Conservation (phyloP, 2,329 filamentous ascomycete species). For the Fusarium solani-melongenae region DNA sequence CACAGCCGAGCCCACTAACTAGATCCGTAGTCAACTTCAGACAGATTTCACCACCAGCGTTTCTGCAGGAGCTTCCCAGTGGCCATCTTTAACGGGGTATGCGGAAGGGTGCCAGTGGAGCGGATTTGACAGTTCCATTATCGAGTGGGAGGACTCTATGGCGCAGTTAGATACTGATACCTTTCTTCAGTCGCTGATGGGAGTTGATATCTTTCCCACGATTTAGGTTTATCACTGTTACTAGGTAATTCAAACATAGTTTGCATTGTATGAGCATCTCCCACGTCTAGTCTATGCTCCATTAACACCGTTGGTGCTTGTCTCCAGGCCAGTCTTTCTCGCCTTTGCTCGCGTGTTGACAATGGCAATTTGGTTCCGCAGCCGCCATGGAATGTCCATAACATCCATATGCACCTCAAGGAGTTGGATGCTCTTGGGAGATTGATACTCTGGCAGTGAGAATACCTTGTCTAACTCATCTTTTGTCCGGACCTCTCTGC, state of each 20-base stretch:
- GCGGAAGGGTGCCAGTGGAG: background rate
- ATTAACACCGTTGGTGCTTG: background rate
- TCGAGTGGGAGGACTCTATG: background rate
- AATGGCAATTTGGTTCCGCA: conserved; percentile 8
- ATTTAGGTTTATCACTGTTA: background rate
- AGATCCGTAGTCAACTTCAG: background rate
- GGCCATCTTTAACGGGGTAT: background rate
- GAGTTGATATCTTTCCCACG: background rate
- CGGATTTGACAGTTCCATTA: background rate
- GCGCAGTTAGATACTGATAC: background rate
- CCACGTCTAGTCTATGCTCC: background rate
- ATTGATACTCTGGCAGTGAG: background rate
- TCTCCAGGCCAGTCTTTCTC: background rate
- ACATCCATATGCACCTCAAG: conserved; percentile 21
- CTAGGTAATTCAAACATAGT: background rate
- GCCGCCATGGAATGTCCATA: conserved; percentile 13
- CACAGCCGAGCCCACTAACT: background rate
- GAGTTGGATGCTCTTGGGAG: conserved; percentile 2
- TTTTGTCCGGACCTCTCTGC: conserved; percentile 8
- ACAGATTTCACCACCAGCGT: too few species aligned
- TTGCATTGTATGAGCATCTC: background rate
- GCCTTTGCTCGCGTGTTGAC: conserved; percentile 5
- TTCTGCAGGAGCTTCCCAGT: background rate
- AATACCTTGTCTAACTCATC: conserved; percentile 9
- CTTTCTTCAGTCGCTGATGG: background rate